These are phyloP conservation scores for Tulasnella sp. DNA, from an alignment of 768 basidiomycete species.

Conservation along the genomic window DNA sequence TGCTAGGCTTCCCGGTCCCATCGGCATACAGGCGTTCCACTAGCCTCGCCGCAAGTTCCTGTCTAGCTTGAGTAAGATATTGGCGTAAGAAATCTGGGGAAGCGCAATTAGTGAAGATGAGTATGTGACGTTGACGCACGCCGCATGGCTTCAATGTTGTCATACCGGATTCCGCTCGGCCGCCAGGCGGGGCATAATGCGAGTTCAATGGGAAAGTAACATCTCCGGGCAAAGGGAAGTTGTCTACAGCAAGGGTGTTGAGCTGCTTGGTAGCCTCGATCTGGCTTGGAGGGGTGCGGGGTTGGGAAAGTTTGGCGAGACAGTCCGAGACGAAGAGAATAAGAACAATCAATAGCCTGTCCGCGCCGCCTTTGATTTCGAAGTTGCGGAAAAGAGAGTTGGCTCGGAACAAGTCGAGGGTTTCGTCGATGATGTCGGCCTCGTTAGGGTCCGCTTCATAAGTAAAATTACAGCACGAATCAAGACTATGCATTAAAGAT, in stretches of 20 bases:
- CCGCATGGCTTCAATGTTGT: background rate
- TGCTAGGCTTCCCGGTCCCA: conserved; percentile 89
- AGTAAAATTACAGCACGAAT: background rate
- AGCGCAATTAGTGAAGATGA: background rate
- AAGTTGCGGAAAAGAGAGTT: conserved; percentile 99
- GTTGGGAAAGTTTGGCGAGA: conserved; percentile 72
- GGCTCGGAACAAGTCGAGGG: conserved; percentile 91
- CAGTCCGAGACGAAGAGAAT: conserved; percentile 98
- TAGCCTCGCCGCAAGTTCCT: conserved; percentile 79
- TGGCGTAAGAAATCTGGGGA: conserved; percentile 69
- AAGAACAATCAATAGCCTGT: conserved; percentile 90
- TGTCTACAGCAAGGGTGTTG: conserved; percentile 88
- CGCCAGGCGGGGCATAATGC: conserved; percentile 73
- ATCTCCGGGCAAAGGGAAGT: conserved; percentile 89
- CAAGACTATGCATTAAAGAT: background rate
- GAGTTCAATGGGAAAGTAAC: conserved; percentile 89
- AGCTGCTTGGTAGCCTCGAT: conserved; percentile 80
- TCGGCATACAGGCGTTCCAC: conserved; percentile 86
- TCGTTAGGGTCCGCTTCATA: conserved; percentile 58
- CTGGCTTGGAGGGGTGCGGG: conserved; percentile 55
- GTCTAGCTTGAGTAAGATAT: conserved; percentile 86
- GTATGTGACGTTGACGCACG: background rate
- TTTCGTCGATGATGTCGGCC: conserved; percentile 90
- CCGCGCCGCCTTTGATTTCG: conserved; percentile 97
- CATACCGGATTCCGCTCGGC: conserved; percentile 71